Evolutionary conservation across 2,329 filamentous ascomycete genomes (phyloP), one percentile per base, ranked within the genome.

Genomic region (Metarhizium album): DNA sequence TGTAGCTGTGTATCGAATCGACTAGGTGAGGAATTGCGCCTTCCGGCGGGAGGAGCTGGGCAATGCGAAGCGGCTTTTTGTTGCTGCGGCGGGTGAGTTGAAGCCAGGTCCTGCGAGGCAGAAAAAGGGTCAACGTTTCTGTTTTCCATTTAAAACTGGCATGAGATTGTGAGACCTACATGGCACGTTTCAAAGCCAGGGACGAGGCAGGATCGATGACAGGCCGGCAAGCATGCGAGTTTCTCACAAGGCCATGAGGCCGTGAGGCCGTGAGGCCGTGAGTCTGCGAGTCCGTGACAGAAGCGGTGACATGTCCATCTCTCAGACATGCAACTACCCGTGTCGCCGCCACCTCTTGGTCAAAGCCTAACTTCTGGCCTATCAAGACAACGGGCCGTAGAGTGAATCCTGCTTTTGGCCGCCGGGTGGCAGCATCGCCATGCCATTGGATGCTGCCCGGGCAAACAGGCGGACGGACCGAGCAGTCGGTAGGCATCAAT

Each of bases 281-380:
- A 45, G 18, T 43, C 40, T 23, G 23, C 23, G 14, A 43, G 29
- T n/a, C 42, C 48, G 46, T 27, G 27, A 42, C 46, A 49, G 24
- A 45, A 38, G 29, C 38, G 48, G 45, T 53, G 45, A 48, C 54
- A 51, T 50, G 49, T 52, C 48, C 54, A 51, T 50, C 50, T 52
- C 48, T 42, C 49, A 52, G 42, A 38, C 46, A 53, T 57, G 56
- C 54, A 56, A 51, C 46, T 53, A 56, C 50, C 56, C 54, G 56
- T 52, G 35, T 54, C 46, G 54, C 46, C 45, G 56, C 50, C 50
- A 51, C 50, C 56, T 55, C 33, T 50, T 31, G 50, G 53, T 53
- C 45, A 52, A 42, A 47, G 42, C 18, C 43, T 22, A 48, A 23
- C 42, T 13, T 29, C 37, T 43, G 45, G n/a, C 51, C 43, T 46